Percentiles rank a stretch among this genome's conserved stretches.
Conservation (phyloP, 805 yeast species). For the Torulaspora delbrueckii region DNA sequence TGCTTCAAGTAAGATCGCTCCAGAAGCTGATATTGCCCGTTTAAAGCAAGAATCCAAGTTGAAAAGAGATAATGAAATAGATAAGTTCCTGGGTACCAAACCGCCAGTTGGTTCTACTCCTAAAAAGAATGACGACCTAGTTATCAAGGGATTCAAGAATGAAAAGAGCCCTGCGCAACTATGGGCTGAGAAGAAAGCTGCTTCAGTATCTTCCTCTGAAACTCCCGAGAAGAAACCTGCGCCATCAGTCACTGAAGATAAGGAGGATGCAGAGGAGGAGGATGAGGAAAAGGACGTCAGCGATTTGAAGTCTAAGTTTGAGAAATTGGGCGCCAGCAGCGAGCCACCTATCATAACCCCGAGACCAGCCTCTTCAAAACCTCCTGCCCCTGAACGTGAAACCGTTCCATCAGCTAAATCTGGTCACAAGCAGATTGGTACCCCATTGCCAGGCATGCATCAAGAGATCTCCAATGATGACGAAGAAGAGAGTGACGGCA, state of each 20-base stretch:
- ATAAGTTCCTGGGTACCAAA: conserved; percentile 35
- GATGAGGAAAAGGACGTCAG: conserved; percentile 30
- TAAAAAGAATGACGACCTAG: conserved; percentile 35
- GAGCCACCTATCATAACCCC: conserved; percentile 33
- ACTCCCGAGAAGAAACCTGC: conserved; percentile 28
- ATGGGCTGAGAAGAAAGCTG: conserved; percentile 90
- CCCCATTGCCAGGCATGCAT: conserved; percentile 35
- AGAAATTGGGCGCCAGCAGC: conserved; percentile 23
- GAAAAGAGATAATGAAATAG: conserved; percentile 36
- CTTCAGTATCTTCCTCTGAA: conserved; percentile 23
- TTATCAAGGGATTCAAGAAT: conserved; percentile 56
- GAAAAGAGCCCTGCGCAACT: conserved; percentile 93
- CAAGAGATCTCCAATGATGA: conserved; percentile 24
- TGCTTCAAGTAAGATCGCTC: conserved; percentile 21
- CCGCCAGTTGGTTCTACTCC: conserved; percentile 25
- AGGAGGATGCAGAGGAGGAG: conserved; percentile 24
- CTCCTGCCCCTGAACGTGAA: conserved; percentile 19
- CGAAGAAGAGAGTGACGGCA: conserved; percentile 23
- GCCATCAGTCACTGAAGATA: not conserved
- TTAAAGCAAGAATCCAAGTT: conserved; percentile 35
- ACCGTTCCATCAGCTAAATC: conserved; percentile 14
- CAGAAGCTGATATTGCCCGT: conserved; percentile 34
- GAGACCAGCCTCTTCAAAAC: conserved; percentile 14
- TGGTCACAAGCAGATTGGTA: conserved; percentile 26
- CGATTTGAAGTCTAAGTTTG: conserved; percentile 38